phyloP scores from a whole-genome alignment of 352 stramenopile genomes.

The Phytophthora vignae region DNA sequence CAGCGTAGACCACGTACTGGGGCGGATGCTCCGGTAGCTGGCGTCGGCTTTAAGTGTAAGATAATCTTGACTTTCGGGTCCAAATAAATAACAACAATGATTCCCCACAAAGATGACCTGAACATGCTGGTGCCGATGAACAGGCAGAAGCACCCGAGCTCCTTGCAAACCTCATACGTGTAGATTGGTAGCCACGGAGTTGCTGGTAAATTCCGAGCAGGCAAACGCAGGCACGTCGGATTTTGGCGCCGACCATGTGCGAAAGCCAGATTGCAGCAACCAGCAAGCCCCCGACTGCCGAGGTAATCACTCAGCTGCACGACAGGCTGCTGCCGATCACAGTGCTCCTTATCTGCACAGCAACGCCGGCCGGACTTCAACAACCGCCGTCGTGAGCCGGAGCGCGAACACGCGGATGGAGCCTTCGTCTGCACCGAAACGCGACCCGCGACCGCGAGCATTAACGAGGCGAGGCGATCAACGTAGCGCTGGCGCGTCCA shows the following conservation, averaged over 20 bases:
- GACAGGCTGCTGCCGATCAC: not conserved
- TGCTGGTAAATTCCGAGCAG: too few relatives aligned
- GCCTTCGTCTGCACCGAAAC: not conserved
- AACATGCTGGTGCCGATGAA: too few relatives aligned
- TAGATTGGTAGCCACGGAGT: too few relatives aligned
- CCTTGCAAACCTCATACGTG: too few relatives aligned
- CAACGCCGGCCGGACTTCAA: not conserved
- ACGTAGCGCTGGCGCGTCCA: too few relatives aligned
- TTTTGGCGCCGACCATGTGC: not conserved
- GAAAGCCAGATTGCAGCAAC: not conserved
- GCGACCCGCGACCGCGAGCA: not conserved
- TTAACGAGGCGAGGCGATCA: too few relatives aligned
- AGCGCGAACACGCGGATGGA: not conserved
- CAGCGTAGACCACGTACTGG: slow-evolving; percentile 51
- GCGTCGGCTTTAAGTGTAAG: too few relatives aligned
- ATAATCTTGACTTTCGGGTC: too few relatives aligned
- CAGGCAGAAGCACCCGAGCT: too few relatives aligned
- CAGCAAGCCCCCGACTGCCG: not conserved
- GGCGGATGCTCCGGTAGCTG: slow-evolving; percentile 3
- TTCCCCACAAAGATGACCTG: too few relatives aligned
- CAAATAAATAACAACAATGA: too few relatives aligned
- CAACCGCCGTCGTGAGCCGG: not conserved
- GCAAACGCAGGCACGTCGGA: not conserved
- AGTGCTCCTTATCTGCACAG: not conserved
- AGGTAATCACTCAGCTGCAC: not conserved